Base-by-base conservation (phyloP, 345 rosid genomes). In the Ricinus communis region DNA sequence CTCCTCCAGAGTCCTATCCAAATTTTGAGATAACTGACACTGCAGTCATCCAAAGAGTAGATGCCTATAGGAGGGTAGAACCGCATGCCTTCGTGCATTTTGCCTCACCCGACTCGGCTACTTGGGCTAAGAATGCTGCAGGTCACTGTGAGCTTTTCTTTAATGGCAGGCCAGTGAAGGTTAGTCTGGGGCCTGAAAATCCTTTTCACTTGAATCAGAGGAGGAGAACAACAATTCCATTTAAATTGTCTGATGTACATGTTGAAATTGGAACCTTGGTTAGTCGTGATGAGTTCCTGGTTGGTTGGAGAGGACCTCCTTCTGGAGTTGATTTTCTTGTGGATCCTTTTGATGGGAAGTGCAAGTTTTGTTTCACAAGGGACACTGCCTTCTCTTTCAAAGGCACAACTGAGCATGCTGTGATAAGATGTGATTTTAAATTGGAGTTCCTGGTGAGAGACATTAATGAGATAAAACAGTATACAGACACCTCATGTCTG, bases 31-130 rank as follows among this genome's bases (percentile, higher is more conserved):
- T 85, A 68, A 18, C 47, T 0, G 70, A 81, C 69, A 69, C 76
- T 28, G 60, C 81, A 33, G 51, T 24, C 41, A 79, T 83, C 58
- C 65, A 1, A 66, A 74, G 28, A 70, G 57, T 69, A 8, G 84
- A 83, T 63, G 77, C 62, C 12, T 88, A 85, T 75, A 78, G 68
- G 76, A 84, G 77, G 79, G 93, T 94, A 63, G 90, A 74, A 77
- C 97, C 95, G 10, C 96, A 88, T 72, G 97, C 97, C 1, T 94
- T 90, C 77, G 93, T 91, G 46, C 98, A 94, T 85, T 94, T 94
- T 77, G 87, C 91, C 22, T 28, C 24, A 10, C 71, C 93, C 50
- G 75, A 73, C 15, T 78, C 93, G 30, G 81, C 80, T 61, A 56
- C 47, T 61, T 71, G 40, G 60, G 91, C 89, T 50, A 65, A 68